Base-by-base conservation (phyloP, 169 alveolate species). In the Eimeria falciformis region DNA sequence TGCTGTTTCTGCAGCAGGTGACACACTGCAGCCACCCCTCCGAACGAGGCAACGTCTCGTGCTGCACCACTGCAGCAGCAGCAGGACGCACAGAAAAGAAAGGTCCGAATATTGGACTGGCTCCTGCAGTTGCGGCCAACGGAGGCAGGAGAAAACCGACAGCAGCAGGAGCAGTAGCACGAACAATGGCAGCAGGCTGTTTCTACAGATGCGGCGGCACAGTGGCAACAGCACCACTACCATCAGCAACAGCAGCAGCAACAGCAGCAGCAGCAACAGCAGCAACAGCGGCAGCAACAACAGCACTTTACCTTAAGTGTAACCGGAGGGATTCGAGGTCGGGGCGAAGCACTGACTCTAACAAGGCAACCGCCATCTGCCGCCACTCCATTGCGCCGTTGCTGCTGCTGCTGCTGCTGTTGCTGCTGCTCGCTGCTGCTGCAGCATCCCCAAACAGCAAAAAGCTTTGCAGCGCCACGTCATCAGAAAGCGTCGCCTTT, bases 31-130 rank as follows among this genome's bases (percentile, higher is more conserved):
- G 81, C 53, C 18, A 50, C 46, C 2, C 81, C 81, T 69, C 81
- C 81, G 40, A 27, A 69, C 50, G 25, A 5, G 29, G 53, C 12
- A 21, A 12, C 25, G n/a, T 27, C 81, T 23, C 53, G 55, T 6
- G 81, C 81, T 29, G n/a, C n/a, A 25, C 81, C 53, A 50, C 81
- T 69, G 81, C 81, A 69, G 56, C 81, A 69, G 43, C 75, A 18
- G 7, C 0, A 65, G n/a, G n/a, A n/a, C n/a, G n/a, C n/a, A n/a
- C n/a, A n/a, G n/a, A n/a, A n/a, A n/a, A n/a, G n/a, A n/a, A n/a
- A n/a, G n/a, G n/a, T n/a, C n/a, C n/a, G n/a, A n/a, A n/a, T n/a
- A n/a, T n/a, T n/a, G n/a, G n/a, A n/a, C n/a, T n/a, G n/a, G n/a
- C n/a, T n/a, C n/a, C n/a, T n/a, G n/a, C n/a, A n/a, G n/a, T n/a